Base-by-base conservation (phyloP, 768 basidiomycete genomes). In the Suillus bovinus region DNA sequence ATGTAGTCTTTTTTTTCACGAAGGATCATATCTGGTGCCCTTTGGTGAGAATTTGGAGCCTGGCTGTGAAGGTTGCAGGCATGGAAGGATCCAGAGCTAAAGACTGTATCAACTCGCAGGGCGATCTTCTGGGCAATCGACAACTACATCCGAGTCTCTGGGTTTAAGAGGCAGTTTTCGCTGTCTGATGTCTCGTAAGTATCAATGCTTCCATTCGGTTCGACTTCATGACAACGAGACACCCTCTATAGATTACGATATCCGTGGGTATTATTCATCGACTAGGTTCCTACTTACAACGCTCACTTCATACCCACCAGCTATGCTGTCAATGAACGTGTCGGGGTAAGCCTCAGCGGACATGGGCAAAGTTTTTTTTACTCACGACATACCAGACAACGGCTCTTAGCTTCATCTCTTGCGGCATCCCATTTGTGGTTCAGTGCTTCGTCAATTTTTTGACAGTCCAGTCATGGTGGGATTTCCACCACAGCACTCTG, bases 401-500 rank as follows among this genome's bases (percentile, higher is more conserved):
- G 71, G 81, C 77, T 33, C 71, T 86, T 3, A 78, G 79, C 67
- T 39, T 84, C 4, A 82, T 86, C 60, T 22, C 64, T 16, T 22
- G 4, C 9, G 82, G 83, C 1, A 79, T 90, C 2, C 96, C 96
- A 0, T 70, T 92, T 4, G 65, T 84, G 42, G 72, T 89, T n/a
- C 86, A 93, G 68, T 78, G 85, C 34, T 62, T 88, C 27, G 79
- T 94, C 68, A 91, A 91, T 64, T 50, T 85, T 20, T 47, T 90
- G n/a, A 87, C 91, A 20, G 77, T 91, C 17, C 84, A 91, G 14
- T 89, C 86, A 1, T 87, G 86, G 82, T 96, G 94, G 94, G 96
- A 96, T 70, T 74, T 91, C 24, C 95, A 97, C 72, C 90, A 87
- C 67, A 79, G 89, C 55, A 55, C 65, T n/a, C 71, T 76, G 33